Evolutionary conservation across 257 asterid genomes (phyloP), one percentile per base, ranked within the genome.

Genomic region (Solanum chmielewskii): DNA sequence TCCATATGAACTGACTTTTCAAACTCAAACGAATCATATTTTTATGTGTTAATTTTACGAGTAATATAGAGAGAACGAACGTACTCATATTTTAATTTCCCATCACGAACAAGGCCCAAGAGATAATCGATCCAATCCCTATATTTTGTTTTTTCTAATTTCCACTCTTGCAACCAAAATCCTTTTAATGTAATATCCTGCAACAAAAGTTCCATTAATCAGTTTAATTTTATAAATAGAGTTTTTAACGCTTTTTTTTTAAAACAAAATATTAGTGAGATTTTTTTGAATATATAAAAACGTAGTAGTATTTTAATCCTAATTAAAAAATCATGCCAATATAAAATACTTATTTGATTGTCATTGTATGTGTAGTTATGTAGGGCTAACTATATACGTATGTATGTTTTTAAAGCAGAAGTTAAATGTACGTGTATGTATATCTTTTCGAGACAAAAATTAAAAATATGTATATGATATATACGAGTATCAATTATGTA

Each of bases 171-270:
- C 90, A 95, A 82, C 98, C 98, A 96, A 91, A 96, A 96, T 83
- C 99, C 99, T 92, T 92, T 93, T 92, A 96, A 92, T 47, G 98
- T 92, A 85, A 96, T 85, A 77, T 95, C 99, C 99, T 96, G 87
- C 35, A 85, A 68, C 12, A 71, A 41, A 44, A 6, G 29, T 68
- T 3, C 2, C 77, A 77, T 25, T 44, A 49, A 81, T 60, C 7
- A 27, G 45, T 14, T n/a, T 29, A 69, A 3, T 31, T 29, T 69
- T 15, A 69, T 69, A 7, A 69, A 23, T 69, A 14, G 42, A 20
- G 23, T 16, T 31, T 3, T 15, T 14, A 69, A 12, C 3, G 42
- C 20, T 16, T 8, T 23, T 69, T 69, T 15, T 29, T 29, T 5
- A 3, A 31, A 35, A 33, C 5, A 69, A 69, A 69, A 14, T 69